phyloP scores from a whole-genome alignment of 2,329 filamentous ascomycete species.

The Fusarium sp. region DNA sequence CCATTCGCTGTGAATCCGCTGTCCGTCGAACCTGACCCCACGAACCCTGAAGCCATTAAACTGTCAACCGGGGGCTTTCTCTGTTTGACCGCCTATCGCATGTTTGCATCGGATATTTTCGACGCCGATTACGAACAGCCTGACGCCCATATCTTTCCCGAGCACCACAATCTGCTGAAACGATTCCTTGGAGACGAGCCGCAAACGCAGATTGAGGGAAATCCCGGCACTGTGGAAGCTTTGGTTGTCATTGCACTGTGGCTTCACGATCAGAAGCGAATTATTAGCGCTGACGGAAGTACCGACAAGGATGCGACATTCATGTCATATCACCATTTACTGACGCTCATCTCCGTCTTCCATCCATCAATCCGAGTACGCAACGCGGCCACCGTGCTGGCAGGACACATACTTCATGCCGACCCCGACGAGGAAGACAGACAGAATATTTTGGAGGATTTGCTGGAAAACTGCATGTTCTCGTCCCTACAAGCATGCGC shows the following conservation, averaged over 20 bases:
- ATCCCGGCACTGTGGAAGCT: constrained; percentile 71
- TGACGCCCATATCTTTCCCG: constrained; percentile 71
- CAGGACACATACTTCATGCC: constrained; percentile 69
- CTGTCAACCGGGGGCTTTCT: constrained; percentile 73
- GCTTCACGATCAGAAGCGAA: constrained; percentile 66
- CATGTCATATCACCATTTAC: constrained; percentile 73
- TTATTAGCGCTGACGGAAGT: constrained; percentile 53
- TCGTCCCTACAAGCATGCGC: constrained; percentile 74
- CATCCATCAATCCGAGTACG: constrained; percentile 69
- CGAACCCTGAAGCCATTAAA: constrained; percentile 66
- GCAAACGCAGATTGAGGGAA: constrained; percentile 63
- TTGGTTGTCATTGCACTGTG: constrained; percentile 73
- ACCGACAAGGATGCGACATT: constrained; percentile 61
- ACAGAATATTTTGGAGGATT: constrained; percentile 74
- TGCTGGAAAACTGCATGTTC: constrained; percentile 77
- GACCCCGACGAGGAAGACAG: constrained; percentile 72
- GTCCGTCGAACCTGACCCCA: constrained; percentile 61
- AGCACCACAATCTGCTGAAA: constrained; percentile 69
- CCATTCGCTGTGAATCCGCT: constrained; percentile 63
- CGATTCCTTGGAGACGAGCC: constrained; percentile 68
- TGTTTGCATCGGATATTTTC: constrained; percentile 75
- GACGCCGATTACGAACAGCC: constrained; percentile 68
- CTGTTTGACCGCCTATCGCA: constrained; percentile 73
- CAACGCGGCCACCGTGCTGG: constrained; percentile 69
- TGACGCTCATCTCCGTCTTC: constrained; percentile 71